Conservation (phyloP, 352 stramenopile genomes). For the Pythium coloratum region DNA sequence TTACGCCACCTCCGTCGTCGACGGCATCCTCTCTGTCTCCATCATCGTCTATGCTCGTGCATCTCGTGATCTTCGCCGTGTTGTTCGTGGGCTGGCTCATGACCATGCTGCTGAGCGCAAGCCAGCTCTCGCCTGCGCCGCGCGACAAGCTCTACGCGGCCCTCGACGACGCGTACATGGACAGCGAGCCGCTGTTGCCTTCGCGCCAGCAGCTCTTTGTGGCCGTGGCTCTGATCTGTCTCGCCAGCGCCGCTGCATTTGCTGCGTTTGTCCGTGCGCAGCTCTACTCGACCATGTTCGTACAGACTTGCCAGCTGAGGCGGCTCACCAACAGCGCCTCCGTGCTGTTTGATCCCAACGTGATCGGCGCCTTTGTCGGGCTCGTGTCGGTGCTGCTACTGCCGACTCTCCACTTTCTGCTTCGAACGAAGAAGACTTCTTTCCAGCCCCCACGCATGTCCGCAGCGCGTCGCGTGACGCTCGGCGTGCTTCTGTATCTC, state of each 20-base stretch:
- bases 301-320: constrained; percentile 64
- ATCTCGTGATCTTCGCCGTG: constrained; percentile 19
- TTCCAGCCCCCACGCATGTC: constrained; percentile 13
- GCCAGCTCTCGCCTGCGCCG: constrained; percentile 43
- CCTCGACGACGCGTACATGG: constrained; percentile 31
- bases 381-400: constrained; percentile 18
- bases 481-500: constrained; percentile 57
- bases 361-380: constrained; percentile 32
- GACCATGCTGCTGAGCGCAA: constrained; percentile 38
- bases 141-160: constrained; percentile 38
- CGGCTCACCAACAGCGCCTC: constrained; percentile 31
- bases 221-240: constrained; percentile 22
- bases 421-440: constrained; percentile 13
- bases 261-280: constrained; percentile 67
- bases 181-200: constrained; percentile 22
- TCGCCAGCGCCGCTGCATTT: constrained; percentile 40
- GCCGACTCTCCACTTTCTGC: constrained; percentile 6
- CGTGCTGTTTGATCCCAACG: constrained; percentile 42
- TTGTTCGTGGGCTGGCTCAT: constrained; percentile 52
- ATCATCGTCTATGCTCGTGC: constrained; percentile 6
- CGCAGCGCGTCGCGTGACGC: constrained; percentile 39
- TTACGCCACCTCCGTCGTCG: neutral
- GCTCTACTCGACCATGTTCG: constrained; percentile 64
- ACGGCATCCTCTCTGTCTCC: neutral
- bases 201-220: constrained; percentile 30